These are phyloP conservation scores for Sporothrix humicola DNA, from an alignment of 2,329 filamentous ascomycete genomes.

Conservation along the genomic window DNA sequence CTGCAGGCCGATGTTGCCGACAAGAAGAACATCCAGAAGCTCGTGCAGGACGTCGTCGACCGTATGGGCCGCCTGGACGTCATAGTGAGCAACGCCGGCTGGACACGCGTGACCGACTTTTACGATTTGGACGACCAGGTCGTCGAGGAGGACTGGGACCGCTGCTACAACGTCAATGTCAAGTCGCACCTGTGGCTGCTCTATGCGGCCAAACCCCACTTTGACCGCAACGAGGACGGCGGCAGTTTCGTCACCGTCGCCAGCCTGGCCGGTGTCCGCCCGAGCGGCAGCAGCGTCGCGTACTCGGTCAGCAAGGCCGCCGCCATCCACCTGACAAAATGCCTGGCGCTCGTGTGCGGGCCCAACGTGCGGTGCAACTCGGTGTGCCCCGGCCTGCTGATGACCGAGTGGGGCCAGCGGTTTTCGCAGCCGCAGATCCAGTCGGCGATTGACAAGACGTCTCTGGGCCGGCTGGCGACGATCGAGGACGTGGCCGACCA, in stretches of 20 bases:
- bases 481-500: conserved; percentile 25
- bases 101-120: conserved; percentile 55
- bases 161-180: conserved; percentile 65
- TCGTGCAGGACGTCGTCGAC: conserved; percentile 64
- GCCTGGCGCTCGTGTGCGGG: conserved; percentile 57
- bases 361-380: conserved; percentile 63
- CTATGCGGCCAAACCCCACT: conserved; percentile 58
- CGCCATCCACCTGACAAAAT: conserved; percentile 63
- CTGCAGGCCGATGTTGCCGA: conserved; percentile 72
- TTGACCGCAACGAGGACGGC: conserved; percentile 56
- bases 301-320: conserved; percentile 81
- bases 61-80: conserved; percentile 74
- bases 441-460: neutral
- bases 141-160: conserved; percentile 64
- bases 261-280: conserved; percentile 66
- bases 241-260: conserved; percentile 69
- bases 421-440: neutral
- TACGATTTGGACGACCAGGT: conserved; percentile 58
- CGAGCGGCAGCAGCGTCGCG: conserved; percentile 66
- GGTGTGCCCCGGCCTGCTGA: conserved; percentile 59
- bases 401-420: conserved; percentile 44
- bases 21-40: conserved; percentile 61
- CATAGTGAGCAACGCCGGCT: conserved; percentile 74
- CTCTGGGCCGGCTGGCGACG: neutral
- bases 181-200: conserved; percentile 66